Evolutionary conservation across 164 flowering plant species (phyloP), one percentile per base, ranked within the genome.

Genomic region (Taxillus chinensis): DNA sequence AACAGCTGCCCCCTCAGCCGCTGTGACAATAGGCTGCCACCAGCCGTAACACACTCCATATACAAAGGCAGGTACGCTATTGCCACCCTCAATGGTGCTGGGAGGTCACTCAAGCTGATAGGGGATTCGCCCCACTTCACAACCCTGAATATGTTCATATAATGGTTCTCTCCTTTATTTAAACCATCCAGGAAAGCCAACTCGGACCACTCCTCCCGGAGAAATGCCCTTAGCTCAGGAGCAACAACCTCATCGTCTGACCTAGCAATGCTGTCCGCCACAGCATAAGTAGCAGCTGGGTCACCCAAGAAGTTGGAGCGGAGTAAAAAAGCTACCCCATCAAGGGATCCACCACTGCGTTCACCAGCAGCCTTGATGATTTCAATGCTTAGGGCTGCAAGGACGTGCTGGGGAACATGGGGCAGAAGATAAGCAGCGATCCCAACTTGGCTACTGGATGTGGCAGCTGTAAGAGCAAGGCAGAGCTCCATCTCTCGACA

Each of bases 401-500:
- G 89, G 43, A 87, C 90, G 71, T 83, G 92, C 62, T 77, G 92
- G 46, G 98, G 98, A 10, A 92, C 98, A 59, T 83, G 92, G 6
- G 95, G 96, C 40, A 92, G 92, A 53, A 92, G 95, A 74, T 75
- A 89, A 15, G 85, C 83, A 42, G 96, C 95, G 48, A 85, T 72
- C 14, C 69, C 83, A 45, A 87, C 89, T 75, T 84, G 95, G 69
- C 92, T 81, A 71, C 92, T 84, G 17, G 98, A 89, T 53, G 95
- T 86, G 42, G 98, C 95, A 27, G 98, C 98, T 2, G 98, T 89
- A 3, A 89, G 92, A 42, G 98, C 98, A 40, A 92, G 89, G 70
- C 98, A 92, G 8, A 92, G 92, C 62, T 92, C 98, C 98, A 92
- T 92, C 65, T 89, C 98, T 37, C 86, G 77, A 73, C 98, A 92